Evolutionary conservation across 164 flowering plant genomes (phyloP).

Genomic region (Nelumbo lutea): DNA sequence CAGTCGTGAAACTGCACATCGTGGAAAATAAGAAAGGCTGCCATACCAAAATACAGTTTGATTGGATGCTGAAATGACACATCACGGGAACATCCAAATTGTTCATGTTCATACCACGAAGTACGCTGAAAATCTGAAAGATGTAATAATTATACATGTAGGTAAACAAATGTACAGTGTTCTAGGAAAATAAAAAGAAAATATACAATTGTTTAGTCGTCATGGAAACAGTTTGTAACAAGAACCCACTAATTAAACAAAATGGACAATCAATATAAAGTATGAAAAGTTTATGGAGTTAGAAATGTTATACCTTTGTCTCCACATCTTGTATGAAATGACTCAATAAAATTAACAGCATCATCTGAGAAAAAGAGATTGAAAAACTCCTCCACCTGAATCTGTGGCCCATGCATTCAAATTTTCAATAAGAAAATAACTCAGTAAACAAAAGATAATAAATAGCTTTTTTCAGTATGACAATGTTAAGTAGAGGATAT

Average conservation of each 20-base stretch:
- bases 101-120: conserved; percentile 51
- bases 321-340: conserved; percentile 76
- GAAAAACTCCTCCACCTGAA: conserved; percentile 77
- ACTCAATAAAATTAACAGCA: conserved; percentile 51
- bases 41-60: conserved; percentile 80
- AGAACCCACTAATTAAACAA: not conserved
- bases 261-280: conserved; percentile 1
- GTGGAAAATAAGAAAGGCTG: not conserved
- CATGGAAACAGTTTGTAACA: not conserved
- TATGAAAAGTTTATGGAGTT: not conserved
- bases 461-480: conserved; percentile 1
- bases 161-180: not conserved
- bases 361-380: conserved; percentile 63
- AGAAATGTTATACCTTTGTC: conserved; percentile 65
- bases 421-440: no score
- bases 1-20: not conserved
- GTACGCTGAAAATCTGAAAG: conserved; percentile 68
- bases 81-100: conserved; percentile 68
- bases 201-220: not conserved
- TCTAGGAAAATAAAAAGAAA: not conserved
- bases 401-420: conserved; percentile 32
- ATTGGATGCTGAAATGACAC: conserved; percentile 89
- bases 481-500: not conserved
- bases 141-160: conserved; percentile 4
- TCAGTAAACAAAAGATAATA: not conserved